phyloP scores from a whole-genome alignment of 2,329 filamentous ascomycete genomes.

The Colletotrichum trifolii region DNA sequence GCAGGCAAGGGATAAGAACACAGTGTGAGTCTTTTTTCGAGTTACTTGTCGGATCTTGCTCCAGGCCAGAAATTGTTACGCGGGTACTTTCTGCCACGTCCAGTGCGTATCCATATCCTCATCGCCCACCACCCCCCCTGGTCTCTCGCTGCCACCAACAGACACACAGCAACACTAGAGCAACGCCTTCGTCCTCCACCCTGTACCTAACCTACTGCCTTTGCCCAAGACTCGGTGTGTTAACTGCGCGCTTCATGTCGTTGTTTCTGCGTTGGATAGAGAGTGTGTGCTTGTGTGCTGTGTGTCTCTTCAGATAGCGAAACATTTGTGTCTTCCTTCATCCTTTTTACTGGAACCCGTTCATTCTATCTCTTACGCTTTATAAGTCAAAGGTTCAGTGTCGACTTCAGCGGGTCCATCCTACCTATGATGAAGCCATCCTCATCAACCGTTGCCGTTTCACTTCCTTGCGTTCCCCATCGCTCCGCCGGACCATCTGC shows the following conservation, averaged over 20 bases:
- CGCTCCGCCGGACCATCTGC: slow-evolving; percentile 6
- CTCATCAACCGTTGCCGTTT: neutral
- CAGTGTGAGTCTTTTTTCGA: slow-evolving; percentile 23
- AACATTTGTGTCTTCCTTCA: neutral
- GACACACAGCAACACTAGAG: neutral
- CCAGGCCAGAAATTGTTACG: slow-evolving; percentile 21
- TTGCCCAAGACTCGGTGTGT: neutral
- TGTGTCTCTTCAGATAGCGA: neutral
- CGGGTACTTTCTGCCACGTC: slow-evolving; percentile 9
- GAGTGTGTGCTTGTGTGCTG: neutral
- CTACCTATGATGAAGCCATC: slow-evolving; percentile 14
- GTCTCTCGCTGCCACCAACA: slow-evolving; percentile 1
- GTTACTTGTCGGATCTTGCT: slow-evolving; percentile 12
- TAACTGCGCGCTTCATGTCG: neutral
- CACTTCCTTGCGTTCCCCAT: slow-evolving; percentile 1
- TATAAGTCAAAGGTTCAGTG: neutral
- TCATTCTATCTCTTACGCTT: neutral
- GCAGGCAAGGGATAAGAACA: slow-evolving; percentile 11
- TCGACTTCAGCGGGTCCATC: neutral
- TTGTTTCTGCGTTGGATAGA: neutral
- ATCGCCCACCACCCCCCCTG: neutral
- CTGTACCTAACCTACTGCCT: too few relatives aligned
- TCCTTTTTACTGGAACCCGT: neutral
- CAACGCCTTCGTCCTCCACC: too few relatives aligned
- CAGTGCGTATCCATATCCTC: neutral